phyloP scores from a whole-genome alignment of 805 yeast species.

The Cyberlindnera euphorbiae region DNA sequence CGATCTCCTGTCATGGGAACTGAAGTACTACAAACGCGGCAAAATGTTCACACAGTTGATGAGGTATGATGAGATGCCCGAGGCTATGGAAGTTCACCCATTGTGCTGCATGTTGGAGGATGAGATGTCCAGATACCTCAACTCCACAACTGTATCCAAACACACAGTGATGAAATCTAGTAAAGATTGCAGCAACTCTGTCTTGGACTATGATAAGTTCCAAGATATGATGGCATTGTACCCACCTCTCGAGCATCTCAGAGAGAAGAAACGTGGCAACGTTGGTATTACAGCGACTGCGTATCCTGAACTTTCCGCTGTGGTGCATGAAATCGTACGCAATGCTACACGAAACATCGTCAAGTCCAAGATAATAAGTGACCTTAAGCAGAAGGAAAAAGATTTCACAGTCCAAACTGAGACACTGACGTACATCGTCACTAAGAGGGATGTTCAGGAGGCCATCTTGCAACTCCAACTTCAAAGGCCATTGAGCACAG shows the following conservation, averaged over 20 bases:
- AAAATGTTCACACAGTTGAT: conserved; percentile 23
- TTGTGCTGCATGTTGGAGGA: conserved; percentile 42
- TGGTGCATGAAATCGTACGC: not conserved
- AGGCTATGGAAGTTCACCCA: conserved; percentile 47
- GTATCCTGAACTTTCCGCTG: not conserved
- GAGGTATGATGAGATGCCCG: conserved; percentile 43
- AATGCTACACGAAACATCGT: not conserved
- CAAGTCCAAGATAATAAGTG: conserved; percentile 1
- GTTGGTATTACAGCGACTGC: not conserved
- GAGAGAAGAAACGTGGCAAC: not conserved
- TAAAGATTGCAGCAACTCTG: too few species aligned
- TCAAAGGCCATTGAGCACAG: not conserved
- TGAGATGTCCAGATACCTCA: conserved; percentile 24
- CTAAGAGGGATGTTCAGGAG: not conserved
- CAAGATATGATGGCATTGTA: not conserved
- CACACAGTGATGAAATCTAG: too few species aligned
- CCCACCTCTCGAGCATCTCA: conserved; percentile 8
- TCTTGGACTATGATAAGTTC: not conserved
- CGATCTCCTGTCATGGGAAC: conserved; percentile 30
- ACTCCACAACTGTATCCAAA: too few species aligned
- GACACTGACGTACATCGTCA: not conserved
- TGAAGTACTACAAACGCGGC: conserved; percentile 25
- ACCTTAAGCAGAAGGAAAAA: not conserved
- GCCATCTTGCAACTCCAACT: conserved; percentile 1
- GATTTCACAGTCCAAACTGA: not conserved